Percentiles rank a stretch among this genome's conserved stretches.
Evolutionary conservation across 2,329 filamentous ascomycete genomes (phyloP).

Genomic region (Clonostachys byssicola): DNA sequence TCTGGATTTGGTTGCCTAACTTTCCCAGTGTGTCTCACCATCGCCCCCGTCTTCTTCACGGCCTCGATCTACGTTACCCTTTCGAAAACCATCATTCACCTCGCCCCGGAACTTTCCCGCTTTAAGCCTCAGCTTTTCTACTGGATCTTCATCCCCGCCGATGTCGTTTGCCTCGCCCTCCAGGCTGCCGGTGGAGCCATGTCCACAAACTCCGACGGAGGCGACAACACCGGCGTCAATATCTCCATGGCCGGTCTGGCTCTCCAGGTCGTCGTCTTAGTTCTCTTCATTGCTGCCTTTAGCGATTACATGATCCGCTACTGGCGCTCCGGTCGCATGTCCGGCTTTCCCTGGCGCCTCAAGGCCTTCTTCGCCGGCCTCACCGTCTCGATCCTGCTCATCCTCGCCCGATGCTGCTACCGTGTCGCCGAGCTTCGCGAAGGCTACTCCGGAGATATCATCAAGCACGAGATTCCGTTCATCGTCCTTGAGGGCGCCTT

Average conservation of each 20-base stretch:
- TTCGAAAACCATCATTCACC: constrained; percentile 12
- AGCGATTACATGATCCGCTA: constrained; percentile 29
- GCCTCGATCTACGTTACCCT: constrained; percentile 20
- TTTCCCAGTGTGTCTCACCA: constrained; percentile 44
- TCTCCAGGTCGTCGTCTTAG: constrained; percentile 42
- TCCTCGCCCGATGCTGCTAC: constrained; percentile 54
- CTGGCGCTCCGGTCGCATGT: constrained; percentile 9
- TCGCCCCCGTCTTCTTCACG: constrained; percentile 29
- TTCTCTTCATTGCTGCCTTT: constrained; percentile 34
- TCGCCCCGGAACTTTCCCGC: constrained; percentile 21
- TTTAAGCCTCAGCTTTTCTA: constrained; percentile 34
- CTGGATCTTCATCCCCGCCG: constrained; percentile 48
- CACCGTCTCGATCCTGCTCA: constrained; percentile 44
- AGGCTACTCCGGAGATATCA: constrained; percentile 48
- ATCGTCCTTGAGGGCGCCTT: constrained; percentile 43
- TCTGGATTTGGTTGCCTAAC: constrained; percentile 39
- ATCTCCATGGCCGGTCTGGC: constrained; percentile 43
- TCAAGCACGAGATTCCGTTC: constrained; percentile 46
- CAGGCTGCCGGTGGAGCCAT: constrained; percentile 47
- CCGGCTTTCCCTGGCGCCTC: constrained; percentile 25
- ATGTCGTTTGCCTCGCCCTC: constrained; percentile 42
- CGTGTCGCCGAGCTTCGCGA: constrained; percentile 54
- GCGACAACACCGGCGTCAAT: constrained; percentile 34
- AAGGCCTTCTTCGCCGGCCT: constrained; percentile 43
- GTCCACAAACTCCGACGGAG: constrained; percentile 28